Conservation (phyloP, 176 grass and related monocot species). For the Carex parvula region DNA sequence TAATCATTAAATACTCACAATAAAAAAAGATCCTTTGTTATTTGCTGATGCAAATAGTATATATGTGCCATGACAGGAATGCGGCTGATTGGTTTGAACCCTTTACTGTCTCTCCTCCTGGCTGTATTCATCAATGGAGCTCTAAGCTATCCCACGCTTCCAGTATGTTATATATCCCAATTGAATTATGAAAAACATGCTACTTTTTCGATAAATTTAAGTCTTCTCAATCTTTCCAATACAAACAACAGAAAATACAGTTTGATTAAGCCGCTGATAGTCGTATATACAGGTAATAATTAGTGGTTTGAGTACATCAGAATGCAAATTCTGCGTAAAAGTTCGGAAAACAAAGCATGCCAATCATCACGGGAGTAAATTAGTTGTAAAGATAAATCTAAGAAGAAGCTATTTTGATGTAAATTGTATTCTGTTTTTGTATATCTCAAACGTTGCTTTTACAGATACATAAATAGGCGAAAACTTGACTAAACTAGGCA, state of each 20-base stretch:
- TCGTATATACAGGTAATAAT: not conserved
- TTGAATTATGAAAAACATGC: not conserved
- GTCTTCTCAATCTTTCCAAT: not conserved
- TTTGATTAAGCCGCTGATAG: not conserved
- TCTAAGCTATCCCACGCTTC: slow-evolving; percentile 68
- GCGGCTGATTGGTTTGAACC: slow-evolving; percentile 70
- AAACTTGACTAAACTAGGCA: too few species aligned
- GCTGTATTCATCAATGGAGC: slow-evolving; percentile 49
- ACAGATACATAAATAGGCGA: too few species aligned
- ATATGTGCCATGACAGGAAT: slow-evolving; percentile 32
- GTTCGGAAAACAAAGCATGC: not conserved
- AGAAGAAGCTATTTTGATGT: too few species aligned
- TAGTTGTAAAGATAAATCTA: not conserved
- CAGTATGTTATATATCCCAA: slow-evolving; percentile 30
- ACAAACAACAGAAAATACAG: not conserved
- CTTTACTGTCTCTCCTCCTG: slow-evolving; percentile 57
- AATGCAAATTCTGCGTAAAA: not conserved
- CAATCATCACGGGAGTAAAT: not conserved
- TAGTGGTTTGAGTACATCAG: not conserved
- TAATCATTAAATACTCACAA: not conserved
- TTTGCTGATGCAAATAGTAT: not conserved
- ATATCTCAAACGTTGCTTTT: too few species aligned
- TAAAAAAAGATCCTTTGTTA: not conserved
- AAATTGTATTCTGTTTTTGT: too few species aligned
- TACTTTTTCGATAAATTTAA: not conserved